A percentile compares a stretch with the other conserved stretches of the same genome.
Conservation (phyloP, 2,329 filamentous ascomycete genomes). For the Arthrobotrys iridis region DNA sequence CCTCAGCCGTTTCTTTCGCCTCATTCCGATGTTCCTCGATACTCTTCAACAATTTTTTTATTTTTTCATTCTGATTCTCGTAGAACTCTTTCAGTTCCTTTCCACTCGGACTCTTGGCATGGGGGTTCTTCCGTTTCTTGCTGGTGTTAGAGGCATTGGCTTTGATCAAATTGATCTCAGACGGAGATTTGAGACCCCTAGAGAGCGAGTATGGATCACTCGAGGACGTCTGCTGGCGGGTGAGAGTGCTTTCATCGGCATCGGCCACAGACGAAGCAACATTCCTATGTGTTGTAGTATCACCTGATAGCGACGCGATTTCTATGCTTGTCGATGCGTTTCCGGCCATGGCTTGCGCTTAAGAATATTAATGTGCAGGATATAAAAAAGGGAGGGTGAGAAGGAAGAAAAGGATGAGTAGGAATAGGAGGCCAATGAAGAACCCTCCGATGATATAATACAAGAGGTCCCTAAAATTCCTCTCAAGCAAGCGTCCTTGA, state of each 20-base stretch:
- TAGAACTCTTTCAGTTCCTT: constrained; percentile 82
- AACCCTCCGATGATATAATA: not conserved
- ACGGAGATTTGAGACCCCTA: constrained; percentile 77
- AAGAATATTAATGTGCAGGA: not conserved
- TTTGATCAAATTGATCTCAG: constrained; percentile 81
- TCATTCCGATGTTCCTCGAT: constrained; percentile 89
- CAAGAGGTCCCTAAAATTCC: not conserved
- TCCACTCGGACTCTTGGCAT: constrained; percentile 63
- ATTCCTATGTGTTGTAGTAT: constrained; percentile 48
- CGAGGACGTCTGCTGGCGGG: constrained; percentile 24
- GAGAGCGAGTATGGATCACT: constrained; percentile 82
- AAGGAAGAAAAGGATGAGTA: not conserved
- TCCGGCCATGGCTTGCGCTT: constrained; percentile 10
- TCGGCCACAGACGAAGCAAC: constrained; percentile 17
- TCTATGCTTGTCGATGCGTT: constrained; percentile 49
- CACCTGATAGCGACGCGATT: constrained; percentile 22
- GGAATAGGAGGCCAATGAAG: not conserved
- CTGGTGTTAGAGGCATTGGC: constrained; percentile 66
- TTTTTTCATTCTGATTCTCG: constrained; percentile 89
- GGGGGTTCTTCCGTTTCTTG: constrained; percentile 58
- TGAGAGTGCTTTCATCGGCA: constrained; percentile 42
- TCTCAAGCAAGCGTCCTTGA: not conserved
- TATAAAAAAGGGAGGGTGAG: not conserved
- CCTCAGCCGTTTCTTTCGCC: constrained; percentile 79
- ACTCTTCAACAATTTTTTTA: constrained; percentile 87